These are phyloP conservation scores for Colletotrichum graminicola DNA, from an alignment of 2,329 filamentous ascomycete species.

Conservation along the genomic window DNA sequence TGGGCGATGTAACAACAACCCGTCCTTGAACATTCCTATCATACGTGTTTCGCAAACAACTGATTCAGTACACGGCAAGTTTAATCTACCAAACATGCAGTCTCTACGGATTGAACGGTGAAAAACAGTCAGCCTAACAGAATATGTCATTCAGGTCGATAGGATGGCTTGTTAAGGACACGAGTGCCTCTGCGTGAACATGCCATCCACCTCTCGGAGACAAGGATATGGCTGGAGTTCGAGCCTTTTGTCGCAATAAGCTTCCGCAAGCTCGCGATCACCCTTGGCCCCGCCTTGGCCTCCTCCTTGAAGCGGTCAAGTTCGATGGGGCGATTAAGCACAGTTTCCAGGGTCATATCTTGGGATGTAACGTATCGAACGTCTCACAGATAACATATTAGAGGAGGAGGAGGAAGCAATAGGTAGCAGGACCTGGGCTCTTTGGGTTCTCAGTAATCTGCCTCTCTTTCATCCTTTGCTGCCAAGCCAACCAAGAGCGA, in stretches of 20 bases:
- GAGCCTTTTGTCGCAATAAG: slow-evolving; percentile 37
- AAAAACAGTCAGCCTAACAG: background rate
- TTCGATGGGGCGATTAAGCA: background rate
- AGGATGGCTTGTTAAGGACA: background rate
- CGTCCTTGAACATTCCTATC: background rate
- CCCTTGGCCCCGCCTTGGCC: slow-evolving; percentile 35
- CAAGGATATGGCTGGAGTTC: slow-evolving; percentile 9
- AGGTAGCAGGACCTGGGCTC: background rate
- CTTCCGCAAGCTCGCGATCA: slow-evolving; percentile 38
- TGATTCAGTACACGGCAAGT: background rate
- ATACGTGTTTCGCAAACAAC: background rate
- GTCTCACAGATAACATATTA: slow-evolving; percentile 7
- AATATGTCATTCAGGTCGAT: background rate
- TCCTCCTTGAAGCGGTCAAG: background rate
- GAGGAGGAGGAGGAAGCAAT: background rate
- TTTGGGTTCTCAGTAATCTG: background rate
- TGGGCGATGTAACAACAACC: background rate
- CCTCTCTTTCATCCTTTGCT: background rate
- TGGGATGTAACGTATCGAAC: background rate
- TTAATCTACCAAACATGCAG: background rate
- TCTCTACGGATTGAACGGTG: too few relatives aligned
- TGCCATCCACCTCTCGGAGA: background rate
- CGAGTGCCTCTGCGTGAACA: background rate
- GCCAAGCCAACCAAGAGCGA: slow-evolving; percentile 2
- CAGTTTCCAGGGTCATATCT: slow-evolving; percentile 1